Evolutionary conservation across 2,329 filamentous ascomycete species (phyloP), one percentile per base, ranked within the genome.

Genomic region (Shiraia bambusicola): DNA sequence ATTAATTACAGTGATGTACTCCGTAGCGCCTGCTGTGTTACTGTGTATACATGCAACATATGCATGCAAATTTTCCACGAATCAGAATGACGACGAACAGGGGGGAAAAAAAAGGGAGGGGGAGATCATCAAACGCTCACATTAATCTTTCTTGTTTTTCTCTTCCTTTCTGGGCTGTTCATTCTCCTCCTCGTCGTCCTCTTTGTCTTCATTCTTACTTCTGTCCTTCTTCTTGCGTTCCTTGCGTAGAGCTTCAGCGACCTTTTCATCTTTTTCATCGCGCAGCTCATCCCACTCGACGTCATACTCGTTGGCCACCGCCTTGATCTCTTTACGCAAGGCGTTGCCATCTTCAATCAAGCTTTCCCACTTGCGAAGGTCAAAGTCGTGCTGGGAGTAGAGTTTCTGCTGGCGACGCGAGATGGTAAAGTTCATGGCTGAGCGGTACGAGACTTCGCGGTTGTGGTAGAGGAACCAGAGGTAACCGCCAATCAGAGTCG

Each of bases 381-480:
- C 84, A 53, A 96, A 88, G 0, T 88, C 88, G 9, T 82, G 81
- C 30, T 77, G 73, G 53, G 86, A 77, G 65, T 96, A 95, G 9
- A 95, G 73, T 37, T 83, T 81, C 40, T 80, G 78, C 69, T 95
- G 90, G 4, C 90, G 80, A 26, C 83, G 78, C 27, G 82, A 88
- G 27, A 95, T 86, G 6, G 91, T 95, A 39, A 94, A 78, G 65
- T 94, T 91, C 72, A 95, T 82, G 19, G 91, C 89, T 2, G 85
- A 85, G 54, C 87, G 84, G 73, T 95, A 95, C 51, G 82, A 88
- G 9, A 95, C 83, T 69, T 95, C 90, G 14, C 87, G 82, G 70
- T 91, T 94, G 72, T 95, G 88, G 70, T 91, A 95, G 10, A 95
- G 73, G 66, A 96, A 95, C 88, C 89, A 96, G 39, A 95, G 75